Evolutionary conservation across 257 asterid species (phyloP), one percentile per base, ranked within the genome.

Genomic region (Solanum appendiculatum): DNA sequence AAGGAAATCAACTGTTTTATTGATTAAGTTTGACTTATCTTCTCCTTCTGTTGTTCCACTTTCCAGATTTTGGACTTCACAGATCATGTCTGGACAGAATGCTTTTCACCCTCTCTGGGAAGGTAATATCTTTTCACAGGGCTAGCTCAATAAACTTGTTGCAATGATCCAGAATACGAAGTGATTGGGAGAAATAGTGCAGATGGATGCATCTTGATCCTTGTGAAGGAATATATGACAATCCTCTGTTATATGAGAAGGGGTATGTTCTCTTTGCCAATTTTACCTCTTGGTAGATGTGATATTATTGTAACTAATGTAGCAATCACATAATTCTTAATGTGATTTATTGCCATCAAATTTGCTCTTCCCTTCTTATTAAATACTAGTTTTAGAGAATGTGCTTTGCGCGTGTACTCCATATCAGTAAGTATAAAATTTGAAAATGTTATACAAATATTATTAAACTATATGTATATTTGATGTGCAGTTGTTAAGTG

Each of bases 121-220:
- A 95, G 98, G 99, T 94, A 93, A 86, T 70, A 86, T 39, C 40
- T 51, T 72, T 54, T 72, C 48, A 48, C 72, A 46, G 68, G 64
- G 9, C 34, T 86, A n/a, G 31, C 82, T 74, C 86, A 74, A 56
- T 81, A 86, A 72, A 58, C 54, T 87, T 89, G 85, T 87, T 75
- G 37, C 91, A 85, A 75, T 42, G 44, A 48, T 48, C 85, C 39
- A 56, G 64, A 78, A 27, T 15, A 46, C 13, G 27, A 48, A 80
- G 68, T 89, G 58, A 73, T 88, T 81, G 44, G 85, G 77, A 78
- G 86, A 90, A 33, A 44, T 68, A 87, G n/a, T 92, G 91, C 98
- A 97, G 99, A 91, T 97, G 99, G 99, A 94, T 97, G 96, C 99
- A 97, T 90, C 98, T 97, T 87, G 99, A 97, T 91, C 98, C 99